Evolutionary conservation across 208 protist species (phyloP).

Genomic region (Crithidia sp.): DNA sequence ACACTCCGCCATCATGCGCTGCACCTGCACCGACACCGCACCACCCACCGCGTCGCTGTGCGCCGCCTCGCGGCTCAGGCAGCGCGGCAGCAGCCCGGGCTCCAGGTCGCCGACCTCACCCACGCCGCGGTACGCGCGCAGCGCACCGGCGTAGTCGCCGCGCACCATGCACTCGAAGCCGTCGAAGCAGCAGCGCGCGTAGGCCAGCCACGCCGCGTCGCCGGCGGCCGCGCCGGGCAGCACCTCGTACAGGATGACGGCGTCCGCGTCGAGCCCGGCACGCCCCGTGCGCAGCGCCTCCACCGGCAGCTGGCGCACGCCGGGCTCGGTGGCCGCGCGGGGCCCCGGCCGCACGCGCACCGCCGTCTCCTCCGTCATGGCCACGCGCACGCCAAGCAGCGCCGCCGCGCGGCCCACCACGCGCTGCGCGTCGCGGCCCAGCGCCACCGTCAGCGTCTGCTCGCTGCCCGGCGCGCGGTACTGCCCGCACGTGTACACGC

Average conservation of each 20-base stretch:
- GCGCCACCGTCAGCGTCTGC: constrained; percentile 28
- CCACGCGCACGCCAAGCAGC: constrained; percentile 24
- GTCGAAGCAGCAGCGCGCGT: constrained; percentile 21
- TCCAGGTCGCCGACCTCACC: constrained; percentile 21
- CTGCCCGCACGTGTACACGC: constrained; percentile 23
- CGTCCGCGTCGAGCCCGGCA: constrained; percentile 9
- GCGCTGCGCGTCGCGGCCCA: constrained; percentile 33
- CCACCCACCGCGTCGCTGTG: constrained; percentile 8
- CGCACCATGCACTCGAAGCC: constrained; percentile 46
- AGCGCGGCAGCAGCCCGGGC: constrained; percentile 13
- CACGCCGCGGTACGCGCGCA: constrained; percentile 30
- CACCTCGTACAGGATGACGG: constrained; percentile 34
- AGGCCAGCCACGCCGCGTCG: constrained; percentile 30
- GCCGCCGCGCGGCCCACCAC: constrained; percentile 27
- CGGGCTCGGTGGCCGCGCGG: no score
- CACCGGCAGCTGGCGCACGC: constrained; percentile 36
- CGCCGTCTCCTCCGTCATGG: constrained; percentile 45
- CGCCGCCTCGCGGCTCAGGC: constrained; percentile 21
- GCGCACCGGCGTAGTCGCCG: constrained; percentile 39
- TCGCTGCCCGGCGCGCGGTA: constrained; percentile 11
- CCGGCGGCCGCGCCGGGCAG: constrained; percentile 16
- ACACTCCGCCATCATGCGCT: constrained; percentile 21
- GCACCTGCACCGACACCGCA: constrained; percentile 17
- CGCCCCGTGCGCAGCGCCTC: constrained; percentile 26
- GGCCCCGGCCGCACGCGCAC: constrained; percentile 25